Evolutionary conservation across 257 asterid species (phyloP).

Genomic region (Penstemon newberryi): DNA sequence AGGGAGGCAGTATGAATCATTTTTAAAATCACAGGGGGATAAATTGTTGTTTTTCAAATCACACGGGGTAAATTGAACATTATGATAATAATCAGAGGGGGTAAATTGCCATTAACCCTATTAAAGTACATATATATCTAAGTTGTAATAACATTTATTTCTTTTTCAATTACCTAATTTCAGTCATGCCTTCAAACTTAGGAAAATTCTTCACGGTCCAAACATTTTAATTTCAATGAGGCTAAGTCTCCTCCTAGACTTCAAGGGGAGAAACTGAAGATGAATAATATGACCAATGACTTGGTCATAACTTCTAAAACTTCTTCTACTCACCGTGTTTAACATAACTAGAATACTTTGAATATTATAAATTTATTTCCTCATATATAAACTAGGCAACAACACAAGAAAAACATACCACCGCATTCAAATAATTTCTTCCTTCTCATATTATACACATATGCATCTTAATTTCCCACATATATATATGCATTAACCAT

Average conservation of each 20-base stretch:
- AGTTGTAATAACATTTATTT: no score
- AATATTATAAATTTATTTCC: constrained; percentile 20
- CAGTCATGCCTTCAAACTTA: constrained; percentile 40
- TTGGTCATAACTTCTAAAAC: constrained; percentile 31
- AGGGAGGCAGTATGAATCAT: no score
- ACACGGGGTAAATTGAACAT: no score
- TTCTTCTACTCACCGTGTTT: constrained; percentile 59
- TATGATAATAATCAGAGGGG: no score
- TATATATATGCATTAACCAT: background rate
- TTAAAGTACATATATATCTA: background rate
- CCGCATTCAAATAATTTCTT: background rate
- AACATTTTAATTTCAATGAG: constrained; percentile 44
- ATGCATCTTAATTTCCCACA: constrained; percentile 8
- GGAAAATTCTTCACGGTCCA: constrained; percentile 48
- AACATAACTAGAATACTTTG: constrained; percentile 50
- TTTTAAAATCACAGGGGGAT: no score
- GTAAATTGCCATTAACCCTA: background rate
- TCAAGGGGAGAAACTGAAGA: constrained; percentile 19
- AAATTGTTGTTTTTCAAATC: no score
- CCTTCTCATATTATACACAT: constrained; percentile 8
- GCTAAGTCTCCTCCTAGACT: constrained; percentile 69
- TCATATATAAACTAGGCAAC: constrained; percentile 1
- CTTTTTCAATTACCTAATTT: no score
- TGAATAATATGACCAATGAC: constrained; percentile 37
- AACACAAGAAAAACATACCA: constrained; percentile 9